Evolutionary conservation across 805 yeast genomes (phyloP), one percentile per base, ranked within the genome.

Genomic region (Cyberlindnera misumaiensis): DNA sequence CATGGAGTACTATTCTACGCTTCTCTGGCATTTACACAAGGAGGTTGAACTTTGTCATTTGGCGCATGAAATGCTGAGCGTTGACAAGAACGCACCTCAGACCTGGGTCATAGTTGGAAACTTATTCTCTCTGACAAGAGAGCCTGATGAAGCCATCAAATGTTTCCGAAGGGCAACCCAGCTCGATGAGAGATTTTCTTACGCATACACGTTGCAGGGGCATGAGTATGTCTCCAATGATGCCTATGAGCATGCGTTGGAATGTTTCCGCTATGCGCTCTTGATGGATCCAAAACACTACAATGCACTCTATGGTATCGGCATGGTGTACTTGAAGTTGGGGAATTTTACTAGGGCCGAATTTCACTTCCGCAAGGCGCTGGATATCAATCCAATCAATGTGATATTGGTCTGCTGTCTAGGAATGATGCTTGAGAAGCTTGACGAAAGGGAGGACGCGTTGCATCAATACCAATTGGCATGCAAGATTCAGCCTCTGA

Each of bases 71-170:
- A 65, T 90, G 30, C 67, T 79, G 45, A 84, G 79, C 41, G 64
- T 78, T 13, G 76, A 82, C 48, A 65, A 76, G 10, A 59, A 69
- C n/a, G 67, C 80, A 11, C 83, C 95, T 6, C 82, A 87, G 47
- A 79, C 96, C 0, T 90, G 98, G 97, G 83, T 93, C 46, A 80
- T 83, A 1, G 68, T 88, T 42, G 98, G 98, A 1, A 93, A 90
- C 58, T 71, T 90, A 32, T 85, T 85, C 46, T 86, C 96, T 6
- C 66, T 89, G 28, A 76, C 75, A 28, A 70, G 85, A 43, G 96
- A 90, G 51, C 83, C 93, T 3, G 93, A 84, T 46, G 94, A 85
- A 57, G 95, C 97, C 0, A 78, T 90, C 25, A 78, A 77, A 51
- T 87, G 95, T 54, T 89, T 93, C 62, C 77, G 77, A 45, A 77